These are phyloP conservation scores for Setaria viridis DNA, from an alignment of 202 grass and related monocot species.

Conservation along the genomic window DNA sequence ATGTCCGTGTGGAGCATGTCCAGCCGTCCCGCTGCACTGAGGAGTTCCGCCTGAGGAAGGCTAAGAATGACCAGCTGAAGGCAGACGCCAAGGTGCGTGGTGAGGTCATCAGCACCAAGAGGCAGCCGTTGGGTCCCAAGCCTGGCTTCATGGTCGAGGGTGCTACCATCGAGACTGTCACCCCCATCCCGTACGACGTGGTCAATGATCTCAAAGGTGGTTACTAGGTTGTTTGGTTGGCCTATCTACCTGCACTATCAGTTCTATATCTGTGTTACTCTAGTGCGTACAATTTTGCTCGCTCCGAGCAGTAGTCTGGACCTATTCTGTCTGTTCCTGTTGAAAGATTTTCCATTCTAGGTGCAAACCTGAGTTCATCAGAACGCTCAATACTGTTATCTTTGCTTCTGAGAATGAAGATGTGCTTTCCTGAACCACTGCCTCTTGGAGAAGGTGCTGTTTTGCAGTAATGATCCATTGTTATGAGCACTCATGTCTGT, in stretches of 20 bases:
- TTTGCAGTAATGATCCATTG: not conserved
- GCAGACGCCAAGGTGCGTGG: constrained; percentile 61
- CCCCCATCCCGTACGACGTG: constrained; percentile 88
- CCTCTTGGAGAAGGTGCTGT: not conserved
- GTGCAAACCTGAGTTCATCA: constrained; percentile 34
- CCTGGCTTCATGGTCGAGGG: constrained; percentile 86
- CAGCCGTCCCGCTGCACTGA: constrained; percentile 76
- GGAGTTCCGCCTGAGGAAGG: constrained; percentile 80
- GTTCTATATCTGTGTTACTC: constrained; percentile 46
- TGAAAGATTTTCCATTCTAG: constrained; percentile 33
- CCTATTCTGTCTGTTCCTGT: constrained; percentile 46
- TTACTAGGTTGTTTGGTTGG: constrained; percentile 62
- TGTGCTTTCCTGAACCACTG: constrained; percentile 4
- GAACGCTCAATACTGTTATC: constrained; percentile 35
- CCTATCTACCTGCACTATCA: constrained; percentile 18
- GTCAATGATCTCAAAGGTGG: constrained; percentile 96
- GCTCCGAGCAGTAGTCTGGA: constrained; percentile 46
- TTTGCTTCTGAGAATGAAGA: constrained; percentile 40
- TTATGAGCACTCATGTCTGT: too few species aligned
- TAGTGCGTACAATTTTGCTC: constrained; percentile 46
- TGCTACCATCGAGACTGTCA: constrained; percentile 67
- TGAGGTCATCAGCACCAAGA: constrained; percentile 89
- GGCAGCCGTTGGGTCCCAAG: constrained; percentile 78
- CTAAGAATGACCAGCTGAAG: constrained; percentile 72
- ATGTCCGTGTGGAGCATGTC: constrained; percentile 87